A percentile compares a stretch with the other conserved stretches of the same genome.
Evolutionary conservation across 192 early-diverging fungal genomes (phyloP).

Genomic region (Umbelopsis isabellina): DNA sequence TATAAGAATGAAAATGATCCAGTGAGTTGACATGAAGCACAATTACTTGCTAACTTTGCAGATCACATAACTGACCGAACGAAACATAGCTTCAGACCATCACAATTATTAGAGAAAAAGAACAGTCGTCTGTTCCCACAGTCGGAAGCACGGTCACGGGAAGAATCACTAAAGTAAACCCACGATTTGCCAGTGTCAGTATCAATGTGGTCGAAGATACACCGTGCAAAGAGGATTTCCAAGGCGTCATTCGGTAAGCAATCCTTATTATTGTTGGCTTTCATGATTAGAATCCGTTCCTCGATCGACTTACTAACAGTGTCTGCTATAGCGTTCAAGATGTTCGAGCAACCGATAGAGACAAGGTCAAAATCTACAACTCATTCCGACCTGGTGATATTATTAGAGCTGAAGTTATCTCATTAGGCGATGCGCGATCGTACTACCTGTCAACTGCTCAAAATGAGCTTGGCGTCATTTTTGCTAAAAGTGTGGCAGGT

Average conservation of each 20-base stretch:
- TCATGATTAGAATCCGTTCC: no score
- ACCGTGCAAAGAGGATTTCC: constrained; percentile 85
- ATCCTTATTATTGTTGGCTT: neutral
- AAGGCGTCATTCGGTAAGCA: constrained; percentile 77
- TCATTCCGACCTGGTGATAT: constrained; percentile 96
- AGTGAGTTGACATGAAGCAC: constrained; percentile 12
- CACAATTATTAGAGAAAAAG: constrained; percentile 62
- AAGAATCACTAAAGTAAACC: constrained; percentile 89
- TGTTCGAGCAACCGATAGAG: constrained; percentile 92
- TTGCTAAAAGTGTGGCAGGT: constrained; percentile 85
- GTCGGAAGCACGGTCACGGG: constrained; percentile 80
- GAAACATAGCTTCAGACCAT: constrained; percentile 49
- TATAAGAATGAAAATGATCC: constrained; percentile 15
- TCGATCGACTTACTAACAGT: no score
- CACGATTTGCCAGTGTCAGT: constrained; percentile 80
- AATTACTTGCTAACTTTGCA: no score
- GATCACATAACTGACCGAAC: no score
- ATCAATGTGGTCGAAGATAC: constrained; percentile 89
- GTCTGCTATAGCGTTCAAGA: constrained; percentile 70
- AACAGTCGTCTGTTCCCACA: constrained; percentile 74
- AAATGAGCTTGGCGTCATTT: constrained; percentile 94
- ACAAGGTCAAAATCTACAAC: constrained; percentile 89
- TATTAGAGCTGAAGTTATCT: constrained; percentile 83
- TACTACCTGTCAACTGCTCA: constrained; percentile 91
- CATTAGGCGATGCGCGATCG: constrained; percentile 89